Evolutionary conservation across 116 monocot genomes (phyloP), one percentile per base, ranked within the genome.

Genomic region (Papilionanthe hybrid): DNA sequence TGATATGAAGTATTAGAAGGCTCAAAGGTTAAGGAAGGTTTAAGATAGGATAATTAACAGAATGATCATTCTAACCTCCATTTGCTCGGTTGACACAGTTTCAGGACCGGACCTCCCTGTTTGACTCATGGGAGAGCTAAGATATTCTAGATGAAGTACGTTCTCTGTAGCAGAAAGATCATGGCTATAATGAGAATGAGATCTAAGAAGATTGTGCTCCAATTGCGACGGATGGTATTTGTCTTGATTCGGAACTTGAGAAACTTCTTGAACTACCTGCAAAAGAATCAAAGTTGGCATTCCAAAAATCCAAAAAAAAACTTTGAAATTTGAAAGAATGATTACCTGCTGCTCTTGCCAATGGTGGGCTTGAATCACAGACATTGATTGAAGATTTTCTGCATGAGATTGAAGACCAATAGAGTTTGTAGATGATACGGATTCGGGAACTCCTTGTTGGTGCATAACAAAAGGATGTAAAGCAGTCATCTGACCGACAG

Each of bases 401-500:
- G 82, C 32, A 25, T 90, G 87, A 87, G 80, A 48, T 57, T 84
- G 87, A 75, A 87, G 83, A 63, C 83, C 56, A 71, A 81, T 76
- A 23, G 89, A 82, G 78, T 82, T 88, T 45, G 87, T 29, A 23
- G 91, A 80, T 42, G 91, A 44, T 22, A 86, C 75, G 80, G 93
- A 76, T 47, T 86, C 91, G 55, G 82, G 86, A 84, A 90, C 25
- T 76, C 83, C 85, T 89, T 92, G 92, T 81, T 88, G 86, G 69
- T 93, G 91, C 79, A 91, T 81, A 80, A 93, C 78, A 88, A 88
- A 94, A 80, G 94, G 85, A 81, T 91, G 91, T 60, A 89, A 56
- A 29, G 86, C 73, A 83, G 87, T 75, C 80, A 94, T 74, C 83
- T 92, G 96, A 1, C 82, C 81, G 79, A 88, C 82, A 69, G 92